Evolutionary conservation across 2,329 filamentous ascomycete genomes (phyloP), one percentile per base, ranked within the genome.

Genomic region (Aphanoascus verrucosus): DNA sequence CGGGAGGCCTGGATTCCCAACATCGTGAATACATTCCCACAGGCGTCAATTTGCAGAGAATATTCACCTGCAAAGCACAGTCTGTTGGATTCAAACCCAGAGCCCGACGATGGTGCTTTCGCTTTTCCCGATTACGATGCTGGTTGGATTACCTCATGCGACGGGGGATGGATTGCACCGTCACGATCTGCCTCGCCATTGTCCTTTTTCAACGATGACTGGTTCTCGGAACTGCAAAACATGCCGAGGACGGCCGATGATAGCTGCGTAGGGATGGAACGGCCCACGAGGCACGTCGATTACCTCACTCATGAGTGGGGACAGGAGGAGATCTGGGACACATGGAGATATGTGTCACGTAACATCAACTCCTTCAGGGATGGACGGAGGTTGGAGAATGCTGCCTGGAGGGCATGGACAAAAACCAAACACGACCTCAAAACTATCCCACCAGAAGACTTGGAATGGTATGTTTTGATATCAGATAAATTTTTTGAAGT

Each of bases 271-370:
- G 80, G 82, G 57, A 77, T 28, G 23, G 23, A 76, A 34, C 81
- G 85, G 63, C 88, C 88, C 1, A 89, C 89, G 44, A 78, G 88
- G 59, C 88, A 95, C 70, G 90, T 95, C n/a, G 90, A 95, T 70
- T 95, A 95, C 65, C 79, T 96, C 45, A 94, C 90, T 15, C 87
- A 97, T 65, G 82, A 91, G 57, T 95, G 91, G 88, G 82, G 80
- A 58, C 89, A 96, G 69, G 90, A 97, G 68, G 91, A 98, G 69
- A 94, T 97, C 23, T 97, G 90, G 90, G 85, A 87, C 5, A 96
- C 91, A 1, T 97, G 93, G 93, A 84, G 89, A 65, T 93, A 94
- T 66, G 88, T 97, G 61, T 83, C 90, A 14, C 84, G 86, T 28
- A 86, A 88, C 63, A 78, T 85, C 62, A 82, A 82, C 56, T 80